phyloP scores from a whole-genome alignment of 768 basidiomycete genomes.

The Dioszegia hungarica region DNA sequence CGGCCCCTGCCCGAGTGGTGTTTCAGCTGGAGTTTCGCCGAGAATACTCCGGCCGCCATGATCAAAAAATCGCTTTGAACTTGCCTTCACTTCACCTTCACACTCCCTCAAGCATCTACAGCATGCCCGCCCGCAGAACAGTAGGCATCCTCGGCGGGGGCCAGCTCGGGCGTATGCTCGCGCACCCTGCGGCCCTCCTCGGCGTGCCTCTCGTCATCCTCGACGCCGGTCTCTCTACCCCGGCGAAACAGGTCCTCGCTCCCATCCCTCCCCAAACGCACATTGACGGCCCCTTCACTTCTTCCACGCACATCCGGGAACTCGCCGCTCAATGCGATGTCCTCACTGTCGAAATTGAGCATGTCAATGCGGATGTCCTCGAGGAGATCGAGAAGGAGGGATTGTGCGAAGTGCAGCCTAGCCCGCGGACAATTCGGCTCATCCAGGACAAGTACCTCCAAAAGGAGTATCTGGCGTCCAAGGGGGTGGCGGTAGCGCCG shows the following conservation, averaged over 20 bases:
- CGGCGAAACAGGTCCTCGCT: conserved; percentile 80
- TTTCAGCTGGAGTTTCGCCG: not conserved
- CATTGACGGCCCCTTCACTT: conserved; percentile 82
- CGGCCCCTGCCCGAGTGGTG: too few relatives aligned
- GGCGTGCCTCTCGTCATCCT: conserved; percentile 79
- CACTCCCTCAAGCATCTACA: not conserved
- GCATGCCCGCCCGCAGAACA: not conserved
- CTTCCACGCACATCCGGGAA: conserved; percentile 69
- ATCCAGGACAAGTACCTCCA: conserved; percentile 76
- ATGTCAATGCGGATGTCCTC: conserved; percentile 75
- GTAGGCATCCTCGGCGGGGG: conserved; percentile 64
- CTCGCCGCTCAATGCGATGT: conserved; percentile 77
- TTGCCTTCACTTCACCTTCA: not conserved
- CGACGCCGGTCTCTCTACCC: conserved; percentile 70
- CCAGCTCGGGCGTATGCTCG: conserved; percentile 95
- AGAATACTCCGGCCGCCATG: too few relatives aligned
- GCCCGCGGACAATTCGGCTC: conserved; percentile 70
- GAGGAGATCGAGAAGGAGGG: conserved; percentile 51
- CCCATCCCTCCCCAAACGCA: conserved; percentile 55
- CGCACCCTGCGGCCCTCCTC: conserved; percentile 77
- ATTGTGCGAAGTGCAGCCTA: conserved; percentile 60
- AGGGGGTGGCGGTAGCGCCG: conserved; percentile 57
- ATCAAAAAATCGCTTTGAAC: not conserved
- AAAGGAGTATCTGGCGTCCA: conserved; percentile 58
- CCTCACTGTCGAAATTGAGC: conserved; percentile 94